Conservation (phyloP, 1,284 basidiomycete genomes). For the Cryptococcus jaspeensis region DNA sequence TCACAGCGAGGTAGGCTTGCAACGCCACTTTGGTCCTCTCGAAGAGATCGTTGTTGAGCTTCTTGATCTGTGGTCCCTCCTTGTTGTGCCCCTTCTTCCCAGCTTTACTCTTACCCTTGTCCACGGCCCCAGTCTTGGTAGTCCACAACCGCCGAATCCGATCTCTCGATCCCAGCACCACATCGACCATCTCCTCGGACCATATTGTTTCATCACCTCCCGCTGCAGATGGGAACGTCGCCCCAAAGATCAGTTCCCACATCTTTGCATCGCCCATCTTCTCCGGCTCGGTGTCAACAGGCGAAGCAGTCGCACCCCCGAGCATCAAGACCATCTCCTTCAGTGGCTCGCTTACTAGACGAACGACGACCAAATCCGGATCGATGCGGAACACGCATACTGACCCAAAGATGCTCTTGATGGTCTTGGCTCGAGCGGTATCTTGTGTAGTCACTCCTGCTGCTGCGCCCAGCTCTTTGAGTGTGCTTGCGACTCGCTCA, state of each 20-base stretch:
- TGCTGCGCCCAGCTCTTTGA: constrained; percentile 3
- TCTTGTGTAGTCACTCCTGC: background rate
- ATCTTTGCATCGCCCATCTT: background rate
- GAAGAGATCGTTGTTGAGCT: constrained; percentile 29
- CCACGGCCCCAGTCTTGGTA: background rate
- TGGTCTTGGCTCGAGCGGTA: no score
- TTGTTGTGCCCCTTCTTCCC: background rate
- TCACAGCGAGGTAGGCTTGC: constrained; percentile 31
- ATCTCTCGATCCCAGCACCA: constrained; percentile 1
- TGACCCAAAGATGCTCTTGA: no score
- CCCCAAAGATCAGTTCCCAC: background rate
- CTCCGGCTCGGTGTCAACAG: constrained; percentile 1
- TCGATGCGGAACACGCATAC: background rate
- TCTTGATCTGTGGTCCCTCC: background rate
- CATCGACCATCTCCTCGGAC: constrained; percentile 11
- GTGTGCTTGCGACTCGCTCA: constrained; percentile 1
- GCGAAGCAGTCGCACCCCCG: no score
- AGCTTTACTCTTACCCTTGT: background rate
- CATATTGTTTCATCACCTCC: background rate
- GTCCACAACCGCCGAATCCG: constrained; percentile 5
- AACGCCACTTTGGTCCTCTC: constrained; percentile 26
- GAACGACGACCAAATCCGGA: background rate
- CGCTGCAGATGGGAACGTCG: constrained; percentile 1
- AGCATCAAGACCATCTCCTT: constrained; percentile 11
- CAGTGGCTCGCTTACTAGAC: background rate